These are phyloP conservation scores for Closterium sp. DNA, from an alignment of 139 green algal species.

Conservation along the genomic window DNA sequence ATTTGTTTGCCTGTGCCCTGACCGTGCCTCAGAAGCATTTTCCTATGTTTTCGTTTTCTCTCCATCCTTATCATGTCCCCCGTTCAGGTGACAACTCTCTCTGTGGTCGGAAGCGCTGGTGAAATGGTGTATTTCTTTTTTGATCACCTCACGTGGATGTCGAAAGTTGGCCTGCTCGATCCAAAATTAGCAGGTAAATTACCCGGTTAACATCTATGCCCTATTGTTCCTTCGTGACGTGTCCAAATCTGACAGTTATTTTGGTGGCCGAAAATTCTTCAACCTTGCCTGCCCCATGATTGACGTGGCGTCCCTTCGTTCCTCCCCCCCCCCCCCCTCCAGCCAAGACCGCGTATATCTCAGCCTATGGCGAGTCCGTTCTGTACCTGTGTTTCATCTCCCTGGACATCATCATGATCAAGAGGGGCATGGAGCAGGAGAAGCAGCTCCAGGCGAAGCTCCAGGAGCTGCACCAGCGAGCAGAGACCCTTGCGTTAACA, in stretches of 20 bases:
- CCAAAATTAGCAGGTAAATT: slow-evolving; percentile 22
- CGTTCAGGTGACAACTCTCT: slow-evolving; percentile 16
- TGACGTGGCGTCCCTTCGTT: neutral
- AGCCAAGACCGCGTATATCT: slow-evolving; percentile 23
- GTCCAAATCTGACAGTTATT: neutral
- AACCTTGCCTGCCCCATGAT: neutral
- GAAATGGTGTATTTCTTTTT: slow-evolving; percentile 51
- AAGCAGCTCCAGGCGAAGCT: slow-evolving; percentile 4
- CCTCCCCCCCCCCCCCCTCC: neutral
- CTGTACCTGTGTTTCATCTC: slow-evolving; percentile 33
- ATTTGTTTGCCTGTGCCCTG: no score
- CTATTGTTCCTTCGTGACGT: neutral
- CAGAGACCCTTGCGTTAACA: neutral
- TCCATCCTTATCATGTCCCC: no score
- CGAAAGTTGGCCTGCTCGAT: slow-evolving; percentile 23
- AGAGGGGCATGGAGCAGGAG: slow-evolving; percentile 1
- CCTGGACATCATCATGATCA: slow-evolving; percentile 7
- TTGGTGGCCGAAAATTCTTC: neutral
- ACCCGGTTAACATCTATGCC: neutral
- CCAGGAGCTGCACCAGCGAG: neutral
- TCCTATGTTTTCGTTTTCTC: neutral
- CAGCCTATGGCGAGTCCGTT: slow-evolving; percentile 32
- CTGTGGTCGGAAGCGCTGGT: slow-evolving; percentile 16
- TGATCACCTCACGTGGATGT: slow-evolving; percentile 44
- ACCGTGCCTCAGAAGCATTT: neutral